Conservation (phyloP, 1,284 basidiomycete genomes). For the Ustilago vetiveriae region DNA sequence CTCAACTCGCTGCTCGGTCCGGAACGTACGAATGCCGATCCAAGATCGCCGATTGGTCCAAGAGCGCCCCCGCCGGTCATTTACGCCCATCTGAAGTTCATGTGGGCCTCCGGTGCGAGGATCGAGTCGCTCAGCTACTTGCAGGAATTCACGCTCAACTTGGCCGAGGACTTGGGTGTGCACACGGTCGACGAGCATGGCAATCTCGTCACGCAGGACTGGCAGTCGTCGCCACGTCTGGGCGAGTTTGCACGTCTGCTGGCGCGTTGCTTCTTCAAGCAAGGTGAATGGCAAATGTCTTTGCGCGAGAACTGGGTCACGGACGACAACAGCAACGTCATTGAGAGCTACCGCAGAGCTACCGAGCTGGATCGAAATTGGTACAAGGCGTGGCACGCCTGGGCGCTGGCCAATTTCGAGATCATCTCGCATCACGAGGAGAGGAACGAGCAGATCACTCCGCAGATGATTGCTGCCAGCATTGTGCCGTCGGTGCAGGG, state of each 20-base stretch:
- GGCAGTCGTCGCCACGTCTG: constrained; percentile 60
- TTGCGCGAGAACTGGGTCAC: constrained; percentile 79
- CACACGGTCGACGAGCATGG: constrained; percentile 60
- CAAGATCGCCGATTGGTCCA: constrained; percentile 54
- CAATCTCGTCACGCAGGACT: constrained; percentile 55
- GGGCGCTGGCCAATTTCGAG: constrained; percentile 96
- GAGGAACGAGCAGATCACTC: constrained; percentile 76
- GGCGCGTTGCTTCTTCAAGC: constrained; percentile 97
- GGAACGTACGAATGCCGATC: constrained; percentile 50
- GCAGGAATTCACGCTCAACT: constrained; percentile 79
- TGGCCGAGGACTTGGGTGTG: constrained; percentile 79
- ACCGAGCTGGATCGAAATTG: constrained; percentile 91
- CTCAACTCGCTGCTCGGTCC: constrained; percentile 74
- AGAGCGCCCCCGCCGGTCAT: constrained; percentile 87
- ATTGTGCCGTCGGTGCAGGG: constrained; percentile 95
- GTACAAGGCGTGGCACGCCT: constrained; percentile 99
- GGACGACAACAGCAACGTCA: constrained; percentile 65
- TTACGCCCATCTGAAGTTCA: constrained; percentile 94
- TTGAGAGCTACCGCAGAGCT: constrained; percentile 81
- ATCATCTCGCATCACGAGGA: constrained; percentile 73
- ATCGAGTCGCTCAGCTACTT: constrained; percentile 86
- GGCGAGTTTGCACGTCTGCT: constrained; percentile 84
- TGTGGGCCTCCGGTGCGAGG: constrained; percentile 87
- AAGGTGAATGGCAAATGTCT: constrained; percentile 89
- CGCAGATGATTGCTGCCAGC: constrained; percentile 80